Base-by-base conservation (phyloP, 208 protist genomes). In the Balamuthia mandrillaris region DNA sequence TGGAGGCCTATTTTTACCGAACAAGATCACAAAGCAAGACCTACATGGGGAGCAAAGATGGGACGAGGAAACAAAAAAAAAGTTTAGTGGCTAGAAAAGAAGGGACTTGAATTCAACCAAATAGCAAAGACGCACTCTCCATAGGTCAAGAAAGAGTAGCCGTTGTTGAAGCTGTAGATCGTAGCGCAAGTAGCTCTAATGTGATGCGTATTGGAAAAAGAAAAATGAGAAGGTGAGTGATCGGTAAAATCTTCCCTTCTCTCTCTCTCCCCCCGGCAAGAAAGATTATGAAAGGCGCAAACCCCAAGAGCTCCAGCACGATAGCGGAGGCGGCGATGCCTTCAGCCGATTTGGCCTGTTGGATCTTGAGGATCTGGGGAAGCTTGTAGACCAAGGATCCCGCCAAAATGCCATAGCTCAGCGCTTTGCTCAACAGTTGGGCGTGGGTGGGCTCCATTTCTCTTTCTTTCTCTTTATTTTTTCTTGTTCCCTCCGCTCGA, bases 361-460 rank as follows among this genome's bases (percentile, higher is more conserved):
- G 47, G 41, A 90, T n/a, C 33, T 90, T 90, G 27, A 87, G 54
- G 24, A 90, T 88, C 77, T 90, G 88, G 37, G 88, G 88, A 33
- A 87, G 65, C 84, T 90, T 90, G 16, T 88, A 56, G 31, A 90
- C 33, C 2, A 90, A 2, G 44, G 87, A 87, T 41, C 77, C 72
- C 12, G 77, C 21, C 31, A 90, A 51, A 16, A 90, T 85, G 58
- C 49, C 82, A 61, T 84, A 87, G 27, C 87, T 81, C 41, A 90
- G 70, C 1, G 78, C 49, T 49, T 90, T 90, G 70, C 74, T 85
- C 21, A 90, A 78, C 2, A 87, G n/a, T n/a, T n/a, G n/a, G n/a
- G n/a, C n/a, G n/a, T n/a, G n/a, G n/a, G n/a, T n/a, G n/a, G n/a
- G n/a, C n/a, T n/a, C n/a, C n/a, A n/a, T n/a, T n/a, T n/a, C n/a